Evolutionary conservation across 192 early-diverging fungal species (phyloP), one percentile per base, ranked within the genome.

Genomic region (Entomortierella parvispora): DNA sequence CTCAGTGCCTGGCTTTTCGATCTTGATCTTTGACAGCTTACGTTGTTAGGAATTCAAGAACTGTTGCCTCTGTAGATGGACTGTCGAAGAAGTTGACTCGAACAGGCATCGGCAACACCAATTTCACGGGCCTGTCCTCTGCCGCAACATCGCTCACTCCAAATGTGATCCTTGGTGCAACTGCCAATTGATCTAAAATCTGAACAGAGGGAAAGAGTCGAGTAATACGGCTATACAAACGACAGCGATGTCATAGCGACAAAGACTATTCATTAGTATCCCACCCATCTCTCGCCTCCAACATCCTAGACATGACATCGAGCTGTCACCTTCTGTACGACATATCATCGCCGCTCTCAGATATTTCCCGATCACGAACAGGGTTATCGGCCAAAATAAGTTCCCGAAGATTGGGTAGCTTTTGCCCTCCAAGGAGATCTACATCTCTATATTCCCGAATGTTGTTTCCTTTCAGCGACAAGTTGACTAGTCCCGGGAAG

Each of bases 351-450:
- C 50, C 48, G 28, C 79, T 62, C 15, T 58, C 54, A 4, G 59
- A 45, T 11, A 64, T 25, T 20, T 79, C 66, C 11, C 34, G 58
- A 10, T 57, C 61, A 6, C 72, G 52, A 2, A 86, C 15, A 22
- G 84, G 80, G 37, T 86, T 86, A 31, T 68, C 84, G 7, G 47
- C 11, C 3, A 86, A 62, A 10, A 86, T 61, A 0, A 86, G 55
- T 62, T 86, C 84, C 22, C 50, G 43, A 4, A 83, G 45, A 1
- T 62, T 56, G 1, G 58, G 56, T 15, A 86, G 56, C 32, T 68
- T 68, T 33, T 64, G 62, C 22, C 55, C 52, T 0, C 61, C 57
- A 25, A 86, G 45, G 40, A 49, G 47, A 45, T 82, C 82, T 22
- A 86, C 45, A 48, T 71, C 68, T 18, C 40, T 69, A 53, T 55